phyloP scores from a whole-genome alignment of 768 basidiomycete genomes.

The Macrolepiota dolichaula region DNA sequence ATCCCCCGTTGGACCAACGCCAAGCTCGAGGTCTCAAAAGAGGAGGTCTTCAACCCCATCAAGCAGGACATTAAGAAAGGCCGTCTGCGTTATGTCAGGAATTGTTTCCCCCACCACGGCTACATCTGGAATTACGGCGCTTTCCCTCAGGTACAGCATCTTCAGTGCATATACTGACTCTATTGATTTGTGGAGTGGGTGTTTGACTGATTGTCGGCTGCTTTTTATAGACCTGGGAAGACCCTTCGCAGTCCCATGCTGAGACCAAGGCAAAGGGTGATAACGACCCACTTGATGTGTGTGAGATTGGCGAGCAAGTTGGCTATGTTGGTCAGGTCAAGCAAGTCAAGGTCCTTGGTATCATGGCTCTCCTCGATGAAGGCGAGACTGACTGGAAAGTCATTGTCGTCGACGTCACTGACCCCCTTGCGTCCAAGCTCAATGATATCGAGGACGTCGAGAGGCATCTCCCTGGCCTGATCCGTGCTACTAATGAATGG shows the following conservation, averaged over 20 bases:
- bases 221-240: conserved; percentile 88
- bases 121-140: conserved; percentile 99
- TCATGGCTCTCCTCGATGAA: conserved; percentile 99
- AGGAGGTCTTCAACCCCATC: conserved; percentile 99
- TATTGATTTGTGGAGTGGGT: neutral
- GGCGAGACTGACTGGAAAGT: conserved; percentile 99
- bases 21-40: conserved; percentile 99
- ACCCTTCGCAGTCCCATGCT: conserved; percentile 78
- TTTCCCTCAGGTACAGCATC: conserved; percentile 84
- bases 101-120: conserved; percentile 99
- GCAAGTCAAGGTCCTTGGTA: conserved; percentile 99
- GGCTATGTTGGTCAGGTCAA: conserved; percentile 97
- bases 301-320: conserved; percentile 98
- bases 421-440: conserved; percentile 93
- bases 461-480: conserved; percentile 93
- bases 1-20: conserved; percentile 99
- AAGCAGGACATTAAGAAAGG: conserved; percentile 99
- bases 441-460: conserved; percentile 99
- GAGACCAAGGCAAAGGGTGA: conserved; percentile 99
- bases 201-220: neutral
- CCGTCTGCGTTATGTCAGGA: conserved; percentile 93
- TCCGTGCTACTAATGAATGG: conserved; percentile 99
- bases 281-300: conserved; percentile 99
- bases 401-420: conserved; percentile 93
- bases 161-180: neutral